Base-by-base conservation (phyloP, 495 filamentous ascomycete genomes). In the Glonium stellatum region DNA sequence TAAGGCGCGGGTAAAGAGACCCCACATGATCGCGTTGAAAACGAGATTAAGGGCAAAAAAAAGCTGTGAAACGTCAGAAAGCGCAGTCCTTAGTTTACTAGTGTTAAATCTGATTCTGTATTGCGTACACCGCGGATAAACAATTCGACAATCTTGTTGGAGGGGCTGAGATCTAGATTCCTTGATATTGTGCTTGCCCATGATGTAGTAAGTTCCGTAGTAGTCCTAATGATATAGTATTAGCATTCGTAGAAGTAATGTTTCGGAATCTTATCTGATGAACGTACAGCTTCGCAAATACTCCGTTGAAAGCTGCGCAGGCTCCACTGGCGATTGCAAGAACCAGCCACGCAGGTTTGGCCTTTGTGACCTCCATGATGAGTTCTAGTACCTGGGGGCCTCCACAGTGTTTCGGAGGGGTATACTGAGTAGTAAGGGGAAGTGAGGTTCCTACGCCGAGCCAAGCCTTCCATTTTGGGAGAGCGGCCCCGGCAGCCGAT, bases 11-110 rank as follows among this genome's bases (percentile, higher is more conserved):
- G 84, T 87, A 75, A 89, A 89, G 54, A 97, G 80, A 0, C 88
- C 83, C 92, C 92, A 97, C 92, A 97, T 97, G 72, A 95, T 82
- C 55, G 85, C 84, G 64, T 97, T 97, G 78, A 95, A 96, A 41
- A 85, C 70, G 37, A 97, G 79, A 70, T 97, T 97, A 18, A 97
- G 81, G 23, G 76, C 84, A 69, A 98, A 95, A 76, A 92, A 96
- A 25, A 82, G 71, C 91, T 96, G 61, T 35, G 18, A 1, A 12
- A 27, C 31, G 54, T 55, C 50, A 65, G 47, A 11, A 22, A 55
- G 35, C 9, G n/a, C 12, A 10, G 44, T 35, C 35, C 21, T 31
- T 6, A 23, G 36, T 19, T 55, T 59, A 39, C 6, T 54, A 19
- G 46, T 44, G 27, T 37, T 42, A 50, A 15, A 41, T 22, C 37